Conservation (phyloP, 306 rosid species). For the Potentilla sterilis region DNA sequence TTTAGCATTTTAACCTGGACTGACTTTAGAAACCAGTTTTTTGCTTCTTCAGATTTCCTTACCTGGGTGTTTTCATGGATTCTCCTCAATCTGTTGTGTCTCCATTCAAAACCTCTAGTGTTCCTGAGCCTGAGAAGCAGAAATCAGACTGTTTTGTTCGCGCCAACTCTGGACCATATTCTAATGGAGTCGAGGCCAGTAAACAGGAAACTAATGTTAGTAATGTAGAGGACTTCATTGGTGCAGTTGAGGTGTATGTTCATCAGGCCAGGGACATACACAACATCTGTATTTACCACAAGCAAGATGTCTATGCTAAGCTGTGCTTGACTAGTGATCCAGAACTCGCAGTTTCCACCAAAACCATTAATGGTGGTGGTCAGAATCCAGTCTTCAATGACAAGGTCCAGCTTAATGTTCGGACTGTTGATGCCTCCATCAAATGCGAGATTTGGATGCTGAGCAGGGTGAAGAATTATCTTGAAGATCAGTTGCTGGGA, state of each 20-base stretch:
- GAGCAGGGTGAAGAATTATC: conserved; percentile 93
- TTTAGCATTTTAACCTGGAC: conserved; percentile 13
- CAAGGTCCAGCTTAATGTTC: conserved; percentile 55
- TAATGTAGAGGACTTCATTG: conserved; percentile 44
- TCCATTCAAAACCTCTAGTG: conserved; percentile 51
- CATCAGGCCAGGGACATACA: conserved; percentile 92
- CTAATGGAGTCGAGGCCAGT: conserved; percentile 50
- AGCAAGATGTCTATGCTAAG: conserved; percentile 98
- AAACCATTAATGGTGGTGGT: conserved; percentile 92
- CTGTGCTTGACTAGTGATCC: conserved; percentile 67
- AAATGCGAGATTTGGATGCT: conserved; percentile 98
- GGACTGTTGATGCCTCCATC: conserved; percentile 52
- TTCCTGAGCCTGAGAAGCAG: conserved; percentile 43
- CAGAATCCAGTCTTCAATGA: conserved; percentile 88
- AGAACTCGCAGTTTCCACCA: conserved; percentile 59
- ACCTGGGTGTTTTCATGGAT: conserved; percentile 54
- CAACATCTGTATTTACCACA: conserved; percentile 93
- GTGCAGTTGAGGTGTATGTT: conserved; percentile 67
- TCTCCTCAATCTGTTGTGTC: conserved; percentile 91
- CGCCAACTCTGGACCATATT: conserved; percentile 24
- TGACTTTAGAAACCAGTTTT: conserved; percentile 3
- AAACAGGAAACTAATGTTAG: conserved; percentile 37
- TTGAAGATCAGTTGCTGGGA: conserved; percentile 94
- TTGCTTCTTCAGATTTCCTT: conserved; percentile 40
- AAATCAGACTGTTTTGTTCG: conserved; percentile 26